phyloP scores from a whole-genome alignment of 1,284 basidiomycete genomes.

The Pyrrhoderma noxium region DNA sequence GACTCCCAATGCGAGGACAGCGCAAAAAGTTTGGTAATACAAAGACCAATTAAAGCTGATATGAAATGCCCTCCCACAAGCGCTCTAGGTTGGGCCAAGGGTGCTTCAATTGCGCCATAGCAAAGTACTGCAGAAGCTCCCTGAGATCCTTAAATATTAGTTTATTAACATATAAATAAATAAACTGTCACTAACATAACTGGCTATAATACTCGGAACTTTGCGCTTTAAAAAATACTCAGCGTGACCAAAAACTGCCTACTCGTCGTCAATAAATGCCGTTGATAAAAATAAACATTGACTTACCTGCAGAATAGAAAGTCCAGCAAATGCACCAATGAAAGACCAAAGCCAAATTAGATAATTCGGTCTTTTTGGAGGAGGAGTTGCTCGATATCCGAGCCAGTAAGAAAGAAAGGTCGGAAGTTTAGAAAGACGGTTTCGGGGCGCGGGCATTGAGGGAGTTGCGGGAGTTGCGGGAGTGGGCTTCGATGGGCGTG shows the following conservation, averaged over 20 bases:
- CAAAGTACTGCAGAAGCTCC: conserved; percentile 55
- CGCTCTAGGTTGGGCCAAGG: conserved; percentile 55
- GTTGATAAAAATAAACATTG: not conserved
- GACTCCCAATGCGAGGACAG: conserved; percentile 35
- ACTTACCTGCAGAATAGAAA: conserved; percentile 43
- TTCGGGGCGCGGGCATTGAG: not conserved
- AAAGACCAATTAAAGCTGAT: conserved; percentile 45
- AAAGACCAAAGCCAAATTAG: conserved; percentile 40
- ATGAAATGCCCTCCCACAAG: conserved; percentile 51
- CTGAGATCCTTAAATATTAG: conserved; percentile 24
- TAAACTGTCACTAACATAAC: conserved; percentile 33
- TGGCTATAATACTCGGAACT: conserved; percentile 44
- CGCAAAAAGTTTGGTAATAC: conserved; percentile 49
- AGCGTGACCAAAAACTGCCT: conserved; percentile 39
- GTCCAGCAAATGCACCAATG: conserved; percentile 48
- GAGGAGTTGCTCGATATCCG: conserved; percentile 35
- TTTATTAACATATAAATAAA: not conserved
- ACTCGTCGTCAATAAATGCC: too few species aligned
- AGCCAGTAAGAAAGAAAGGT: conserved; percentile 36
- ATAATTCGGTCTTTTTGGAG: conserved; percentile 31
- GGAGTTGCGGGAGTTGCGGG: not conserved
- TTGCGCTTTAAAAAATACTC: conserved; percentile 41
- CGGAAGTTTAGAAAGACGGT: conserved; percentile 32
- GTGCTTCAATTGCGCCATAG: conserved; percentile 51
- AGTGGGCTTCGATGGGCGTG: too few species aligned